Evolutionary conservation across 1,284 basidiomycete species (phyloP).

Genomic region (Trichosporon coremiiforme): DNA sequence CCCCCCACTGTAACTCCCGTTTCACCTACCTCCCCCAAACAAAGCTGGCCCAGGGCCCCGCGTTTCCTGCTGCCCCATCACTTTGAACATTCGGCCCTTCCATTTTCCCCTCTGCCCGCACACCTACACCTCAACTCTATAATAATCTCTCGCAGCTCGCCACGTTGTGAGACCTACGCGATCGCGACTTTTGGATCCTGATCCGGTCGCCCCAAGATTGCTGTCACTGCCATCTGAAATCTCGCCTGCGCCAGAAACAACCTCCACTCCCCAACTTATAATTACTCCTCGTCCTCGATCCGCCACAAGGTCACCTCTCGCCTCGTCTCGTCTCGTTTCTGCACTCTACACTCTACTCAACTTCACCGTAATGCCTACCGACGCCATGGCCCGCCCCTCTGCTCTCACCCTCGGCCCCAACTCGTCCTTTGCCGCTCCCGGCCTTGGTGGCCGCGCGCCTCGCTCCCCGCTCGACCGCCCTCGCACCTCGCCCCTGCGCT

Average conservation of each 20-base stretch:
- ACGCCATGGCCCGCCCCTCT: slow-evolving; percentile 25
- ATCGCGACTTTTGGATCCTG: background rate
- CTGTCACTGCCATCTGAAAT: slow-evolving; percentile 1
- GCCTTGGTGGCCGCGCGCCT: background rate
- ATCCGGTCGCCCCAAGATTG: slow-evolving; percentile 5
- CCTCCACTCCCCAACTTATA: slow-evolving; percentile 13
- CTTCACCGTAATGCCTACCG: slow-evolving; percentile 27
- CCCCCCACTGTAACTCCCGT: slow-evolving; percentile 8
- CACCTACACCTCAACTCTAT: background rate
- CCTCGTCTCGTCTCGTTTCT: too few species aligned
- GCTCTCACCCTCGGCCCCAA: slow-evolving; percentile 17
- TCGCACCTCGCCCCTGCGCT: slow-evolving; percentile 14
- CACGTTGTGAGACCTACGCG: background rate
- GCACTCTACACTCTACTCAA: too few species aligned
- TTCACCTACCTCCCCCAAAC: background rate
- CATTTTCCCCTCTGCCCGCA: background rate
- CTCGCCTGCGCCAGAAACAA: background rate
- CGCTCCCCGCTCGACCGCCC: background rate
- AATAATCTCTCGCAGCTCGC: background rate
- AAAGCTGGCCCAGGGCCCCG: slow-evolving; percentile 17
- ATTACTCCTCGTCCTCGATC: background rate
- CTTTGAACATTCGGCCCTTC: slow-evolving; percentile 1
- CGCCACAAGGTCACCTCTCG: background rate
- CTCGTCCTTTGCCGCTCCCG: background rate
- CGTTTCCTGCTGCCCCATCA: slow-evolving; percentile 18